Evolutionary conservation across 495 filamentous ascomycete genomes (phyloP).

Genomic region (Penicillium chermesinum): DNA sequence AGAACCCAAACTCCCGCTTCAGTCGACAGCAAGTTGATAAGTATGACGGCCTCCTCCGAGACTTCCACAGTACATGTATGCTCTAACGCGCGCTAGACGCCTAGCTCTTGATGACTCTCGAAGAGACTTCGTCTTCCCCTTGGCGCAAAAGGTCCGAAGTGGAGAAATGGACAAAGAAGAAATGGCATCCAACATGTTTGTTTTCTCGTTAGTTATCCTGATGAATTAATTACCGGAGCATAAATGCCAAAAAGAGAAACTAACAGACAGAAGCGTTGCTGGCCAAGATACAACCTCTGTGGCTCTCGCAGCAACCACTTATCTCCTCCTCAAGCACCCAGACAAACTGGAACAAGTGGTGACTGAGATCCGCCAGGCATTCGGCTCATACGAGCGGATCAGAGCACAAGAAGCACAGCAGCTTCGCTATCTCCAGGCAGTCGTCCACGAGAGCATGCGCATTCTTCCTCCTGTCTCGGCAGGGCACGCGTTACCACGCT

Average conservation of each 20-base stretch:
- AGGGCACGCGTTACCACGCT: constrained; percentile 20
- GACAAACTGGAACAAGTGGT: background rate
- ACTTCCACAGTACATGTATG: background rate
- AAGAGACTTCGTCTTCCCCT: background rate
- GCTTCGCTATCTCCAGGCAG: constrained; percentile 32
- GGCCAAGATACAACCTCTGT: constrained; percentile 1
- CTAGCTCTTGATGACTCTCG: background rate
- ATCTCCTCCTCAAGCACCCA: background rate
- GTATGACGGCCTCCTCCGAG: background rate
- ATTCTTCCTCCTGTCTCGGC: constrained; percentile 25
- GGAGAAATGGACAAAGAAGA: background rate
- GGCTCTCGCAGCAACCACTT: background rate
- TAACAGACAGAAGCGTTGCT: background rate
- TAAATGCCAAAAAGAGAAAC: background rate
- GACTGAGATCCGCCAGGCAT: background rate
- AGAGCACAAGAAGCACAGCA: constrained; percentile 33
- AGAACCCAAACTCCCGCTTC: background rate
- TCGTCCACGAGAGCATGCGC: constrained; percentile 24
- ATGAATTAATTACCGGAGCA: background rate
- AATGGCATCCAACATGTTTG: background rate
- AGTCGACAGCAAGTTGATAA: background rate
- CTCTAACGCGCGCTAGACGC: background rate
- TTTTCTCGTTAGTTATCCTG: background rate
- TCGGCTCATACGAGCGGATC: background rate
- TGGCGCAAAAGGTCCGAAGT: background rate